Evolutionary conservation across 257 asterid species (phyloP).

Genomic region (Capsicum baccatum): DNA sequence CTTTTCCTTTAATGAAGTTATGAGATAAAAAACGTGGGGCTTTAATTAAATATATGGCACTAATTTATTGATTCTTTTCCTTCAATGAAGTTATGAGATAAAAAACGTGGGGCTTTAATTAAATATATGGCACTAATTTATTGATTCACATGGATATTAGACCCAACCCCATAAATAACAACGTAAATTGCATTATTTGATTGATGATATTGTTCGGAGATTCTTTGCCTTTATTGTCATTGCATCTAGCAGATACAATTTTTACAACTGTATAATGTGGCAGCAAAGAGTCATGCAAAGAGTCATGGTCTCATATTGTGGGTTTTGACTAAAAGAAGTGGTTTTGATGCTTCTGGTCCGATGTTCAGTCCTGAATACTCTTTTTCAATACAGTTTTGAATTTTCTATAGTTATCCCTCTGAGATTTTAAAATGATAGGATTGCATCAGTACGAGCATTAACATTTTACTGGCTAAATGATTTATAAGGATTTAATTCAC

Average conservation of each 20-base stretch:
- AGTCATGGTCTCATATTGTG: background rate
- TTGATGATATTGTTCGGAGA: background rate
- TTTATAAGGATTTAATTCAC: constrained; percentile 27
- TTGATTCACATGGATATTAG: background rate
- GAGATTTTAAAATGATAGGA: background rate
- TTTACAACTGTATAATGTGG: background rate
- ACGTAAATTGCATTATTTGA: background rate
- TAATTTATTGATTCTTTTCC: background rate
- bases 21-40: background rate
- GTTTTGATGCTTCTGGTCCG: background rate
- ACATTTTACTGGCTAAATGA: constrained; percentile 1
- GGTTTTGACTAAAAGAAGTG: background rate
- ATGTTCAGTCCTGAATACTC: background rate
- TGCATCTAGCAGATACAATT: background rate
- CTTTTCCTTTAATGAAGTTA: background rate
- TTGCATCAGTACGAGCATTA: background rate
- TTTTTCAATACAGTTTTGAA: background rate
- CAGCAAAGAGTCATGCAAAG: background rate
- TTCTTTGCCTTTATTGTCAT: background rate
- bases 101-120: no score
- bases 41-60: no score
- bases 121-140: no score
- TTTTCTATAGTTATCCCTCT: background rate
- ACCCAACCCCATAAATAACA: background rate
- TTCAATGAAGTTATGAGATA: no score